Evolutionary conservation across 129 eudicot species (phyloP), one percentile per base, ranked within the genome.

Genomic region (Lactuca sativa): DNA sequence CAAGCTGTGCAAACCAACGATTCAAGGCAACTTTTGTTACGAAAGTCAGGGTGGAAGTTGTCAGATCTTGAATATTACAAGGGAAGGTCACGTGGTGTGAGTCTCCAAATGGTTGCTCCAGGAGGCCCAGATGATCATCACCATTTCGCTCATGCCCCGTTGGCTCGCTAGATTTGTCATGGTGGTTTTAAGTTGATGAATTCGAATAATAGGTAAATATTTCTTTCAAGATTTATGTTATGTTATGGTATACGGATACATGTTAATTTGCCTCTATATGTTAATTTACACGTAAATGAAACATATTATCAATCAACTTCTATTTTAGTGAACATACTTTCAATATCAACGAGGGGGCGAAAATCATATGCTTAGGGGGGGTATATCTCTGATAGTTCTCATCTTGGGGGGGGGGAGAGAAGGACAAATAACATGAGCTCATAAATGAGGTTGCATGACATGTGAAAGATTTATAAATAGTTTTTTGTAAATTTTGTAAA

Each of bases 71-170:
- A 69, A 54, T 69, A 76, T 40, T 76, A 76, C n/a, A 76, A 76
- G 73, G 54, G 75, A 61, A 69, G 81, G 70, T 76, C 71, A 14
- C 76, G 69, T 62, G 69, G 55, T 52, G 81, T 13, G 6, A 69
- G 61, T 59, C 56, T 34, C 34, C 71, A 37, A 10, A 76, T 76
- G 70, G 53, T 62, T 54, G 71, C 75, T 53, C 81, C 81, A 11
- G 81, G 81, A 44, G 81, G 81, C 43, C 80, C 80, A 0, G 75
- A 69, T 61, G 75, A 70, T 62, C 80, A 69, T 2, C 80, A 69
- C 52, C 81, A 61, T 62, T 54, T 40, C 0, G 70, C 75, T 0
- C n/a, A 51, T 33, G 9, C 71, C 2, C 59, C 71, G 70, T 40
- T 18, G 16, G 34, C 15, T 55, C 81, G 61, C 69, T 76, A 76